Percentiles rank a stretch among this genome's conserved stretches.
phyloP scores from a whole-genome alignment of 2,329 filamentous ascomycete species.

The Penicillium sp. region DNA sequence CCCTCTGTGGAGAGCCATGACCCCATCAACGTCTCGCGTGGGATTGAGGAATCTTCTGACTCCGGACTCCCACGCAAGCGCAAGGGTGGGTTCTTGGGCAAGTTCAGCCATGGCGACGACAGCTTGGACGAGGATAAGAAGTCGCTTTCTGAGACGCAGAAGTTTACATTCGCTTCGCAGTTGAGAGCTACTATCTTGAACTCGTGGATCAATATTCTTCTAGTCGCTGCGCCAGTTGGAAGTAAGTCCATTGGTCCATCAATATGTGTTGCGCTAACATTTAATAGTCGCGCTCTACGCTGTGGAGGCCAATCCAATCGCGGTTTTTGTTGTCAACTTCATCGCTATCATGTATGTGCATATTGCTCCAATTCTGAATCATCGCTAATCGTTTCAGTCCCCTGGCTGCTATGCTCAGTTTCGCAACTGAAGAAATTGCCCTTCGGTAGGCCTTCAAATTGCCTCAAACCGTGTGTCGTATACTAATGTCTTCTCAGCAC shows the following conservation, averaged over 20 bases:
- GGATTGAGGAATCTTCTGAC: constrained; percentile 16
- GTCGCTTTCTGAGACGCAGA: constrained; percentile 26
- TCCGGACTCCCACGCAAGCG: constrained; percentile 28
- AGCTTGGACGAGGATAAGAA: constrained; percentile 17
- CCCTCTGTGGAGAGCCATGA: constrained; percentile 32
- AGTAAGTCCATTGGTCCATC: constrained; percentile 39
- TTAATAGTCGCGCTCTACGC: constrained; percentile 66
- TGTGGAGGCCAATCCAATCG: constrained; percentile 59
- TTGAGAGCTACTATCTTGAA: constrained; percentile 71
- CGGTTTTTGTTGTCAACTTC: constrained; percentile 87
- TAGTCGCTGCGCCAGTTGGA: constrained; percentile 76
- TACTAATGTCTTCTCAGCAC: constrained; percentile 42
- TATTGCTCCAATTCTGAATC: not conserved
- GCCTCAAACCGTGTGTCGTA: not conserved
- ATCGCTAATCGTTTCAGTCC: constrained; percentile 48
- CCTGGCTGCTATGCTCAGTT: constrained; percentile 81
- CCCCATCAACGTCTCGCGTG: constrained; percentile 33
- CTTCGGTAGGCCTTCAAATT: constrained; percentile 31
- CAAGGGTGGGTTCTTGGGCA: constrained; percentile 22
- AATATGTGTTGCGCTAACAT: not conserved
- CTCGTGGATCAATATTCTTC: constrained; percentile 83
- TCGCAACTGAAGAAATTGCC: constrained; percentile 87
- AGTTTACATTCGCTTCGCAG: constrained; percentile 43
- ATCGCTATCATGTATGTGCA: constrained; percentile 72
- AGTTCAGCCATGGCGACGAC: constrained; percentile 15